Evolutionary conservation across 768 basidiomycete species (phyloP), one percentile per base, ranked within the genome.

Genomic region (Exsudoporus frostii): DNA sequence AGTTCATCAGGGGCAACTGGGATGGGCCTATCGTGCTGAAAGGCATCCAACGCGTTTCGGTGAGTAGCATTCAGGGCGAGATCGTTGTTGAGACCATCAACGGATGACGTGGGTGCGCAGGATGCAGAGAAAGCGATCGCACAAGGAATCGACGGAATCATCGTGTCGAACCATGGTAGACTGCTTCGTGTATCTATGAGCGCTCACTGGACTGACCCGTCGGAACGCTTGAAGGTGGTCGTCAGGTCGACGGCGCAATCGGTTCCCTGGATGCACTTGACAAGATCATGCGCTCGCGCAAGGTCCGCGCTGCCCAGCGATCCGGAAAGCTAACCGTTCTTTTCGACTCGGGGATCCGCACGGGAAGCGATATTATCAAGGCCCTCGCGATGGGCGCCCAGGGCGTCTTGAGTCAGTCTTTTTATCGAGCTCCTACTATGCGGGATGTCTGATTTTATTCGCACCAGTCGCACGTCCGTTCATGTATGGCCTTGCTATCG

Each of bases 371-470:
- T 56, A 81, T 93, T 42, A 76, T 92, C 69, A 90, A 90, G 68
- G 92, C 93, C 0, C 70, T 94, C 27, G 91, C 91, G 1, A 75
- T 95, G 0, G 92, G 93, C 38, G 92, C 93, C 8, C 86, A 94
- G 59, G 90, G 76, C 8, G 84, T 94, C 15, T 67, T 93, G 19
- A 74, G 84, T 90, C 58, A 60, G 88, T 78, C 15, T n/a, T 32
- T 7, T 22, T 25, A 25, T 41, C 3, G 24, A 27, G 10, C 3
- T 39, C 6, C 15, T 2, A 10, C 2, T 10, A 7, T 19, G 13
- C 9, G 4, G 1, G 14, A 29, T 29, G n/a, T 19, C 53, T 59
- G 41, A 56, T 43, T 19, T 10, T 29, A 14, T 17, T 17, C 7
- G 2, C 7, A 29, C n/a, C 55, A 90, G 86, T 91, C 30, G 88